A percentile compares a stretch with the other conserved stretches of the same genome.
Evolutionary conservation across 2,329 filamentous ascomycete species (phyloP).

Genomic region (Botrytis tulipae): DNA sequence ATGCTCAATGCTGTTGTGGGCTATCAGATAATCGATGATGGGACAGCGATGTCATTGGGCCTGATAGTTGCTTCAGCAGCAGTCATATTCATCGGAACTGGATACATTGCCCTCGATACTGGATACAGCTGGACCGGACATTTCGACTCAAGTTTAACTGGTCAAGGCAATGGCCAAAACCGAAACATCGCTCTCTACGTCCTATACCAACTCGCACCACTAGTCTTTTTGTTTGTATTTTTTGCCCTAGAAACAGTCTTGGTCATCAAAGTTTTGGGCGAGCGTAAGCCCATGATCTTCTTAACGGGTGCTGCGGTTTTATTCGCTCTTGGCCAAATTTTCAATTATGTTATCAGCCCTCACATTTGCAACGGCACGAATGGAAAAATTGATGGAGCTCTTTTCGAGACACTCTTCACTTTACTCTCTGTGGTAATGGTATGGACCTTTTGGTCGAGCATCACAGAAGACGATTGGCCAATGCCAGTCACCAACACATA

Average conservation of each 20-base stretch:
- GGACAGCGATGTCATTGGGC: conserved; percentile 78
- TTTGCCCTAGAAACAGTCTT: conserved; percentile 81
- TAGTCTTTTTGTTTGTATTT: conserved; percentile 86
- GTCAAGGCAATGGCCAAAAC: conserved; percentile 47
- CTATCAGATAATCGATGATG: conserved; percentile 91
- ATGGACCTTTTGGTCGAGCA: conserved; percentile 98
- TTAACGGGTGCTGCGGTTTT: conserved; percentile 70
- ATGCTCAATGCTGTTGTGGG: conserved; percentile 90
- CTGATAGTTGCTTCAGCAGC: conserved; percentile 70
- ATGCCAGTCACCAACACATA: conserved; percentile 44
- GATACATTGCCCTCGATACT: conserved; percentile 94
- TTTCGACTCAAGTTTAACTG: conserved; percentile 60
- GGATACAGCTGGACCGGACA: conserved; percentile 80
- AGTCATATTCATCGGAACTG: conserved; percentile 80
- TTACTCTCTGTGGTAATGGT: conserved; percentile 76
- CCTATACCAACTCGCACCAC: conserved; percentile 83
- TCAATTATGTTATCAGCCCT: conserved; percentile 90
- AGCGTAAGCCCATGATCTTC: conserved; percentile 90
- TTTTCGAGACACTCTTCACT: conserved; percentile 94
- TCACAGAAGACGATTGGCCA: conserved; percentile 98
- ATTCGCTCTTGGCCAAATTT: conserved; percentile 90
- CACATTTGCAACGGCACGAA: conserved; percentile 82
- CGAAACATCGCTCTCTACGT: conserved; percentile 87
- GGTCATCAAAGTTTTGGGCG: conserved; percentile 81
- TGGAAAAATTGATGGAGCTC: conserved; percentile 85